Evolutionary conservation across 1,284 basidiomycete species (phyloP).

Genomic region (Chondrostereum purpureum): DNA sequence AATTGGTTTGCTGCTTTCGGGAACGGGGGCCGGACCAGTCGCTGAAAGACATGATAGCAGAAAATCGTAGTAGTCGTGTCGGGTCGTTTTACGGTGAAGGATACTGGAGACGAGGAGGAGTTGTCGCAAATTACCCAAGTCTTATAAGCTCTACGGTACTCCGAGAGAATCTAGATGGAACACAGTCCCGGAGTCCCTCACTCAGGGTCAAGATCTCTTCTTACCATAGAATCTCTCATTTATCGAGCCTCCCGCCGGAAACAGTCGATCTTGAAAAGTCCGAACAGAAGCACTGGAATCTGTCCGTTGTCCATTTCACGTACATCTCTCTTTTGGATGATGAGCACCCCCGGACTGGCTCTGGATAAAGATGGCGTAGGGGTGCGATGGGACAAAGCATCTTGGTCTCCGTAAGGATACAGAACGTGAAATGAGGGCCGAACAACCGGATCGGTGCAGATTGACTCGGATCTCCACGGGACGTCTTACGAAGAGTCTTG

Average conservation of each 20-base stretch:
- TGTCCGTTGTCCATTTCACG: background rate
- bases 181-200: background rate
- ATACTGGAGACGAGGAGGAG: background rate
- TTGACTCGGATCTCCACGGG: background rate
- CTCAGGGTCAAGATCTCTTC: background rate
- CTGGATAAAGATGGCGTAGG: background rate
- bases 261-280: background rate
- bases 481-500: too few species aligned
- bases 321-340: background rate
- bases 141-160: background rate
- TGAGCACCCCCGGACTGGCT: background rate
- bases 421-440: background rate
- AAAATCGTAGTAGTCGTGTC: background rate
- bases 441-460: background rate
- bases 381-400: too few species aligned
- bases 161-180: background rate
- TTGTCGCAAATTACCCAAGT: background rate
- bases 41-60: background rate
- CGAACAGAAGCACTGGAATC: background rate
- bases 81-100: background rate
- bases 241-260: background rate
- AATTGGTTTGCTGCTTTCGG: background rate
- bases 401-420: background rate
- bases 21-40: background rate
- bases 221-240: background rate